phyloP scores from a whole-genome alignment of 164 flowering plant species.

The Vitis rotundifolia region DNA sequence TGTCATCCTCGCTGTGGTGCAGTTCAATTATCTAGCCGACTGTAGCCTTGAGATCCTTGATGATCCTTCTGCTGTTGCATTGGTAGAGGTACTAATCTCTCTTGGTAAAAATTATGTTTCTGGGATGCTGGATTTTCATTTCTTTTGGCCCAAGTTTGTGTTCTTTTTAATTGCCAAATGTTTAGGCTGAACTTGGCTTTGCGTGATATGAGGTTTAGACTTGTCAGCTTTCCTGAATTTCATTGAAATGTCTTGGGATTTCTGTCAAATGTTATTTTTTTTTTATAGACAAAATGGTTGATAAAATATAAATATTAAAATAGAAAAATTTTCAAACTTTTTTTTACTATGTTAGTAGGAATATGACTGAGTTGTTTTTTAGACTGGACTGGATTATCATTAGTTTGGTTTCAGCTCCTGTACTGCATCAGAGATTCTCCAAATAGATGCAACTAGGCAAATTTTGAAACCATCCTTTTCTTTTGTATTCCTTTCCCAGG shows the following conservation, averaged over 20 bases:
- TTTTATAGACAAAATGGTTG: too few species aligned
- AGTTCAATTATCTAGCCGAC: constrained; percentile 86
- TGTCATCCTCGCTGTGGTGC: constrained; percentile 23
- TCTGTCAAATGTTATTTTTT: too few species aligned
- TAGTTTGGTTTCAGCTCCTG: not conserved
- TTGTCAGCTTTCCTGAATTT: too few species aligned
- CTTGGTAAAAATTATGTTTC: not conserved
- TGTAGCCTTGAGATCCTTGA: constrained; percentile 87
- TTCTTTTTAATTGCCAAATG: too few species aligned
- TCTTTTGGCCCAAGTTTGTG: not conserved
- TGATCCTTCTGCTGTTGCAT: constrained; percentile 76
- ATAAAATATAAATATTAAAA: not conserved
- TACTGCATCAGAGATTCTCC: not conserved
- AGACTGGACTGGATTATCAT: not conserved
- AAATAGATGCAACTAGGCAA: not conserved
- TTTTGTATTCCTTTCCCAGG: constrained; percentile 39
- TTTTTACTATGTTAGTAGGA: not conserved
- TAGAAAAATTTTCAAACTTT: not conserved
- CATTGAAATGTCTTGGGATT: too few species aligned
- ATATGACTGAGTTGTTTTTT: not conserved
- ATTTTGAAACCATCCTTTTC: not conserved
- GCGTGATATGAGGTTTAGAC: too few species aligned
- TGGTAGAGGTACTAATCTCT: constrained; percentile 64
- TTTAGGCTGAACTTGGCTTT: too few species aligned
- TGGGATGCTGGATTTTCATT: too few species aligned